Evolutionary conservation across 805 yeast species (phyloP).

Genomic region (Metahyphopichia silvanorum): DNA sequence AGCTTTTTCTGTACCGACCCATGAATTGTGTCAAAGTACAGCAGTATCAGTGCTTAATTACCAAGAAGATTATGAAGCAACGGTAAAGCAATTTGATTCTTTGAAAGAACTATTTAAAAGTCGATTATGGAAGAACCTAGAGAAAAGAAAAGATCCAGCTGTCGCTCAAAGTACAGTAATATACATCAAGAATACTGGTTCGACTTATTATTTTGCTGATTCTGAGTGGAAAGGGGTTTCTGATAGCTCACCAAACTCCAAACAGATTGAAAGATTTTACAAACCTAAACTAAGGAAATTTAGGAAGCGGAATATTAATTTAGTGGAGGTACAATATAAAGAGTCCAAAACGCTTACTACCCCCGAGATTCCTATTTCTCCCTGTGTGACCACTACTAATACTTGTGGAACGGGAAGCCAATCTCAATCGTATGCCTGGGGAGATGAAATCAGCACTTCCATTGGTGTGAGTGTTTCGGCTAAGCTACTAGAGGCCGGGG

Average conservation of each 20-base stretch:
- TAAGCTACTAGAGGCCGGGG: slow-evolving; percentile 5
- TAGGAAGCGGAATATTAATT: slow-evolving; percentile 8
- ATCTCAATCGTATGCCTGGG: slow-evolving; percentile 11
- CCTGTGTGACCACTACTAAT: slow-evolving; percentile 12
- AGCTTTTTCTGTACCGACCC: no score
- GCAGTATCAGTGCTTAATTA: not conserved
- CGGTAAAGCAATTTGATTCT: slow-evolving; percentile 1
- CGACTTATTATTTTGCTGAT: slow-evolving; percentile 4
- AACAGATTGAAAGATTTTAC: not conserved
- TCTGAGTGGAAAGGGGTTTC: slow-evolving; percentile 1
- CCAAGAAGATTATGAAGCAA: not conserved
- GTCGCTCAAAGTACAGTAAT: slow-evolving; percentile 7
- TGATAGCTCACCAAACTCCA: no score
- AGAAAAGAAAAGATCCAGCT: slow-evolving; percentile 4
- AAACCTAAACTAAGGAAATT: not conserved
- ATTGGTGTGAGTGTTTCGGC: slow-evolving; percentile 5
- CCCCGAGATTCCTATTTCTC: slow-evolving; percentile 12
- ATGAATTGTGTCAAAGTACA: not conserved
- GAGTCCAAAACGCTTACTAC: slow-evolving; percentile 1
- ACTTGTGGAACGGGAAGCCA: slow-evolving; percentile 14
- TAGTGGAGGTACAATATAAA: slow-evolving; percentile 18
- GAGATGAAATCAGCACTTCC: slow-evolving; percentile 4
- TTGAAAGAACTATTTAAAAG: slow-evolving; percentile 4
- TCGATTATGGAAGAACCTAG: slow-evolving; percentile 5
- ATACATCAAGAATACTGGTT: slow-evolving; percentile 4